phyloP scores from a whole-genome alignment of 148 eudicot genomes.

The Persicaria tinctoria region DNA sequence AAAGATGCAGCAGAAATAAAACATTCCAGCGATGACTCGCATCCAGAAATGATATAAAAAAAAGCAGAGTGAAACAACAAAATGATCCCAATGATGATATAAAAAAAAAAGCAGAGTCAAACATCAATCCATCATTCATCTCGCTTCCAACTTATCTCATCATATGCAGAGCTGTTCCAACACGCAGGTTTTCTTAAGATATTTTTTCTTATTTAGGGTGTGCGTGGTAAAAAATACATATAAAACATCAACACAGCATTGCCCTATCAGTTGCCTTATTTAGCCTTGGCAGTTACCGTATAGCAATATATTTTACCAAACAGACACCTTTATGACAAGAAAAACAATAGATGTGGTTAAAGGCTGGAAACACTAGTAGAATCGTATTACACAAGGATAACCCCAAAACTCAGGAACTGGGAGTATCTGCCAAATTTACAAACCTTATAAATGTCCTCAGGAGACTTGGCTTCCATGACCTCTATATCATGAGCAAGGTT shows the following conservation, averaged over 20 bases:
- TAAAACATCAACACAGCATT: too few relatives aligned
- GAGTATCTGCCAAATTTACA: not conserved
- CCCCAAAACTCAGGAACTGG: not conserved
- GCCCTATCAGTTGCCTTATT: too few relatives aligned
- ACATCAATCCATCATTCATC: constrained; percentile 1
- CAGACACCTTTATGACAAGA: not conserved
- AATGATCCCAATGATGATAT: not conserved
- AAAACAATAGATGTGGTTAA: not conserved
- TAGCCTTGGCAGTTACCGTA: too few relatives aligned
- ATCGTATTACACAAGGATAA: not conserved
- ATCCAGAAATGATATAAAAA: too few relatives aligned
- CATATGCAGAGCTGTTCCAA: not conserved
- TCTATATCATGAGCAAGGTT: constrained; percentile 98
- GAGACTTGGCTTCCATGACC: constrained; percentile 97
- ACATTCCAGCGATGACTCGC: too few relatives aligned
- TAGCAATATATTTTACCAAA: too few relatives aligned
- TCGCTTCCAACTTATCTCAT: not conserved
- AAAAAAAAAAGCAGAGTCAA: too few relatives aligned
- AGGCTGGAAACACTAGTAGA: not conserved
- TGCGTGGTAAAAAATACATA: not conserved
- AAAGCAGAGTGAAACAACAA: not conserved
- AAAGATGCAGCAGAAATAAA: not conserved
- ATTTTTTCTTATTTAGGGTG: not conserved
- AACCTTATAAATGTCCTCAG: constrained; percentile 96
- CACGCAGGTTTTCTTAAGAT: not conserved